A percentile compares a stretch with the other conserved stretches of the same genome.
Evolutionary conservation across 257 asterid species (phyloP).

Genomic region (Solanum phureja): DNA sequence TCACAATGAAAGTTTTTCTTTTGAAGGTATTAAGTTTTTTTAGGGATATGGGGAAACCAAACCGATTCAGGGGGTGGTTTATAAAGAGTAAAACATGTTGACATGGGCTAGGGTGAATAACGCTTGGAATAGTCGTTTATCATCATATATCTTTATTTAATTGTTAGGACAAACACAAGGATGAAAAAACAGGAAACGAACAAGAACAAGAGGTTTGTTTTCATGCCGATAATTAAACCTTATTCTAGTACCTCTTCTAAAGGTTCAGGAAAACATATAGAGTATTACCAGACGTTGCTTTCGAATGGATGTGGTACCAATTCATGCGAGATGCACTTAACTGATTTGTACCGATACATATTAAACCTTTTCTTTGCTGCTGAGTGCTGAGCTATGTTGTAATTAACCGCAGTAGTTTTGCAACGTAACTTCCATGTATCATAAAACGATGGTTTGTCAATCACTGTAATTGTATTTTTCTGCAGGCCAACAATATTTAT

Average conservation of each 20-base stretch:
- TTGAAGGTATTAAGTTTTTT: not conserved
- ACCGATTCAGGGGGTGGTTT: not conserved
- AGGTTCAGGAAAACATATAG: not conserved
- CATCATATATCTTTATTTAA: no score
- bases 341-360: not conserved
- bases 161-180: no score
- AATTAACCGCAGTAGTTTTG: not conserved
- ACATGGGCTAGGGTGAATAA: not conserved
- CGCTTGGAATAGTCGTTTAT: no score
- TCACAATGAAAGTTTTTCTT: not conserved
- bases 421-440: not conserved
- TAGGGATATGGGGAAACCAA: not conserved
- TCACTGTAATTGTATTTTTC: not conserved
- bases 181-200: no score
- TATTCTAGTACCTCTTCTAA: no score
- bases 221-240: no score
- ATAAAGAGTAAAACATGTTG: not conserved
- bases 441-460: not conserved
- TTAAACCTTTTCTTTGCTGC: not conserved
- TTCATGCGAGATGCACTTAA: not conserved
- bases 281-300: not conserved
- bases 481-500: slow-evolving; percentile 83
- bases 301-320: not conserved
- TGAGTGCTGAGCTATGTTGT: not conserved
- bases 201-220: no score